Conservation (phyloP, 2,329 filamentous ascomycete genomes). For the Xylaria sp. region DNA sequence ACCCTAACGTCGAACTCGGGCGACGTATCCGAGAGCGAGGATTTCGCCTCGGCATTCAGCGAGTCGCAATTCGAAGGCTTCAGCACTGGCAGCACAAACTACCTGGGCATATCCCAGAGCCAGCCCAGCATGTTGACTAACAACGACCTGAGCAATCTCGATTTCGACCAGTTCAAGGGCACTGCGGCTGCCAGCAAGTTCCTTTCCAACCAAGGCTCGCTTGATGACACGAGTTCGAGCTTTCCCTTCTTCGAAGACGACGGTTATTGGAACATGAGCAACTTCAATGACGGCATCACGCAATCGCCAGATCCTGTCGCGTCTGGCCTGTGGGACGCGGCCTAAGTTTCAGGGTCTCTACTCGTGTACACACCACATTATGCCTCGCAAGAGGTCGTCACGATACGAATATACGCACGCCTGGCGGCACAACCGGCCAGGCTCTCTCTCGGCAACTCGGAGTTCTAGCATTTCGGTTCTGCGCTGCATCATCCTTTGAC, state of each 20-base stretch:
- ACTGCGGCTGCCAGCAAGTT: slow-evolving; percentile 53
- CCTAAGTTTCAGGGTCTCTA: slow-evolving; percentile 5
- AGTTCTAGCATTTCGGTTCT: slow-evolving; percentile 44
- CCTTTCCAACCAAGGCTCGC: slow-evolving; percentile 43
- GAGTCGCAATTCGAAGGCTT: slow-evolving; percentile 52
- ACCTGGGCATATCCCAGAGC: slow-evolving; percentile 49
- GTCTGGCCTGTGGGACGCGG: slow-evolving; percentile 35
- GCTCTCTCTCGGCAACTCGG: slow-evolving; percentile 47
- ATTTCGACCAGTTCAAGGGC: slow-evolving; percentile 58
- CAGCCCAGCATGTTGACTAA: slow-evolving; percentile 43
- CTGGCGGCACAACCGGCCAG: not conserved
- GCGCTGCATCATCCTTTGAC: slow-evolving; percentile 19
- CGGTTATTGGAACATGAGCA: slow-evolving; percentile 43
- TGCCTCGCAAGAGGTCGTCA: not conserved
- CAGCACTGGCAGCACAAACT: slow-evolving; percentile 51
- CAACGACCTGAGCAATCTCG: slow-evolving; percentile 53
- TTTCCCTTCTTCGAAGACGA: slow-evolving; percentile 53
- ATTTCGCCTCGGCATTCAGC: slow-evolving; percentile 50
- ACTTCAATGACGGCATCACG: slow-evolving; percentile 41
- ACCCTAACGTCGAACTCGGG: slow-evolving; percentile 64
- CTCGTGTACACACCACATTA: not conserved
- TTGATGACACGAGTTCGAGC: slow-evolving; percentile 45
- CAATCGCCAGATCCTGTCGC: slow-evolving; percentile 40
- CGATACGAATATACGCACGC: not conserved
- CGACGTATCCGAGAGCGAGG: slow-evolving; percentile 69